Conservation (phyloP, 345 rosid species). For the Pistacia vera region DNA sequence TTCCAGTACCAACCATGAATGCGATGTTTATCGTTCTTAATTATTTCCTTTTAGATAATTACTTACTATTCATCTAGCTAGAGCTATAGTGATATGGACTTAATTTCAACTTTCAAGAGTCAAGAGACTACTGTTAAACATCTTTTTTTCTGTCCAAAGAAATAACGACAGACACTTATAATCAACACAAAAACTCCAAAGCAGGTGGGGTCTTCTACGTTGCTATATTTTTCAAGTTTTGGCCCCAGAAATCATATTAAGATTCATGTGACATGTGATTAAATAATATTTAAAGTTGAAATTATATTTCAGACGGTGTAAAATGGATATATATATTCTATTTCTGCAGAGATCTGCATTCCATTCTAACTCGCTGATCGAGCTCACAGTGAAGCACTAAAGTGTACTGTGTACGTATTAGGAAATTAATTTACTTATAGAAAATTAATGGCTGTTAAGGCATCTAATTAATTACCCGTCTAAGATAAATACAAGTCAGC, state of each 20-base stretch:
- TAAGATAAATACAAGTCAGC: neutral
- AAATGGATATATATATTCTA: neutral
- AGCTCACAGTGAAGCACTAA: no score
- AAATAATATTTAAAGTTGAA: no score
- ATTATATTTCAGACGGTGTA: neutral
- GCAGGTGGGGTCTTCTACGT: neutral
- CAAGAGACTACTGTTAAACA: neutral
- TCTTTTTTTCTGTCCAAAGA: conserved; percentile 10
- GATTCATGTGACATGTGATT: neutral
- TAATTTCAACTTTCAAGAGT: neutral
- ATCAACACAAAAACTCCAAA: neutral
- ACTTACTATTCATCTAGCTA: no score
- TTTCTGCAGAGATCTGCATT: neutral
- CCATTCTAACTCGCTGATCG: neutral
- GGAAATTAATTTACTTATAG: neutral
- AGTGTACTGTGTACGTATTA: neutral
- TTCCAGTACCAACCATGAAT: neutral
- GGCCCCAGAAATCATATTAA: conserved; percentile 3
- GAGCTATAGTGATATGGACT: neutral
- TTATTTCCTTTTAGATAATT: no score
- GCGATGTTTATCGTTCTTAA: neutral
- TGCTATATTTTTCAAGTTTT: neutral
- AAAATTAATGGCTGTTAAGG: neutral
- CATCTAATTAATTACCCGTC: neutral
- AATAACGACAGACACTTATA: neutral